A percentile compares a stretch with the other conserved stretches of the same genome.
Conservation (phyloP, 257 asterid species). For the Nicotiana attenuata region DNA sequence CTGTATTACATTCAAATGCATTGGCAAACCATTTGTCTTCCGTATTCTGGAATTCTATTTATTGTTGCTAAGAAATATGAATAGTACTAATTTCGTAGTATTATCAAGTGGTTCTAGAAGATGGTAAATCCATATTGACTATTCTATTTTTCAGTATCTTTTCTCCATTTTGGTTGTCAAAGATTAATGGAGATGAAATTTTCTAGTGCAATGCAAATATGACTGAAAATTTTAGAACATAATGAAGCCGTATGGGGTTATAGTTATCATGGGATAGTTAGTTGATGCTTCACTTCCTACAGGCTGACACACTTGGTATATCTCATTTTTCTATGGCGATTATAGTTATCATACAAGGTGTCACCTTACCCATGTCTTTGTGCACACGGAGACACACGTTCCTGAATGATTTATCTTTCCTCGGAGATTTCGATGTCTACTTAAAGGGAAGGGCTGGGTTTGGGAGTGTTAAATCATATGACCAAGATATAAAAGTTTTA, state of each 20-base stretch:
- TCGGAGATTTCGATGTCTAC: background rate
- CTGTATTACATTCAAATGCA: background rate
- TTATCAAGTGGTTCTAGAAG: background rate
- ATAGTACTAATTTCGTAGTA: background rate
- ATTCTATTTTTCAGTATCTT: background rate
- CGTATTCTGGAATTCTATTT: background rate
- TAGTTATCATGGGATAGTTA: background rate
- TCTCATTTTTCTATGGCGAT: background rate
- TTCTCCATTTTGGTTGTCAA: background rate
- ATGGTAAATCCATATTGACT: background rate
- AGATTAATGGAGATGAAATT: background rate
- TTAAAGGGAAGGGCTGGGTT: background rate
- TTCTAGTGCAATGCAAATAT: background rate
- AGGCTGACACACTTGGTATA: background rate
- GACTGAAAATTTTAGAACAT: background rate
- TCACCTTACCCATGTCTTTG: background rate
- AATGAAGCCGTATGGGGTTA: background rate
- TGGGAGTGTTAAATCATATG: background rate
- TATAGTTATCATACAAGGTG: background rate
- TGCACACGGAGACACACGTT: background rate
- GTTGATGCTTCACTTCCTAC: background rate
- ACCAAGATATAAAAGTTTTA: background rate
- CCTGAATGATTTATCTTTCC: background rate
- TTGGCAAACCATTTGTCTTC: background rate
- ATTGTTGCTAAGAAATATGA: background rate